Evolutionary conservation across 345 rosid genomes (phyloP).

Genomic region (Arabis alpina): DNA sequence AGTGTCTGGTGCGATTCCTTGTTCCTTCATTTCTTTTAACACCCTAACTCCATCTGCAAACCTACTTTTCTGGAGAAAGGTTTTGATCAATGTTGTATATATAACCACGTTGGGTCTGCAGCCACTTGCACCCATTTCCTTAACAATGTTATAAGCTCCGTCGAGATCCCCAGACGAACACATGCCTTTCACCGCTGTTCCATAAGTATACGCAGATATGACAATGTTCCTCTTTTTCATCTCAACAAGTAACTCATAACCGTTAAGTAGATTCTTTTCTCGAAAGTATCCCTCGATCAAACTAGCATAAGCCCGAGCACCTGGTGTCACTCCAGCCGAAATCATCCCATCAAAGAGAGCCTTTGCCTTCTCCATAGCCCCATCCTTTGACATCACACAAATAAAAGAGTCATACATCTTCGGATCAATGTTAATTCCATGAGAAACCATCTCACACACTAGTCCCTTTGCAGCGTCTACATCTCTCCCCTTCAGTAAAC

Average conservation of each 20-base stretch:
- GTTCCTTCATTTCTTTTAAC: constrained; percentile 62
- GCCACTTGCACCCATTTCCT: constrained; percentile 56
- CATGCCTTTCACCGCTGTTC: constrained; percentile 56
- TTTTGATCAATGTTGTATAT: constrained; percentile 69
- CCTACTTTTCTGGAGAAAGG: constrained; percentile 54
- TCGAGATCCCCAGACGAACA: constrained; percentile 60
- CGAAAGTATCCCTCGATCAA: constrained; percentile 68
- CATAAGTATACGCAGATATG: constrained; percentile 54
- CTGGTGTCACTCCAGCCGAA: constrained; percentile 54
- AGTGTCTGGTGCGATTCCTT: constrained; percentile 63
- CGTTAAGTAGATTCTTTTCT: constrained; percentile 45
- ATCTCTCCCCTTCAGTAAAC: constrained; percentile 63
- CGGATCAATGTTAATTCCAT: constrained; percentile 47
- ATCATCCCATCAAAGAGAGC: constrained; percentile 71
- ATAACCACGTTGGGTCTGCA: constrained; percentile 65
- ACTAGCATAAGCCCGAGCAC: constrained; percentile 57
- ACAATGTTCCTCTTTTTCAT: constrained; percentile 64
- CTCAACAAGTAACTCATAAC: constrained; percentile 53
- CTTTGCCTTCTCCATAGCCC: constrained; percentile 67
- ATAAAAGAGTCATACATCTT: constrained; percentile 58
- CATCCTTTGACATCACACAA: constrained; percentile 57
- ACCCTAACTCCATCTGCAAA: constrained; percentile 57
- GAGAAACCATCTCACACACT: constrained; percentile 64
- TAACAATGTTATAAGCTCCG: constrained; percentile 54
- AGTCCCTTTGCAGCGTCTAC: constrained; percentile 55